phyloP scores from a whole-genome alignment of 768 basidiomycete species.

The Mrakia frigida region DNA sequence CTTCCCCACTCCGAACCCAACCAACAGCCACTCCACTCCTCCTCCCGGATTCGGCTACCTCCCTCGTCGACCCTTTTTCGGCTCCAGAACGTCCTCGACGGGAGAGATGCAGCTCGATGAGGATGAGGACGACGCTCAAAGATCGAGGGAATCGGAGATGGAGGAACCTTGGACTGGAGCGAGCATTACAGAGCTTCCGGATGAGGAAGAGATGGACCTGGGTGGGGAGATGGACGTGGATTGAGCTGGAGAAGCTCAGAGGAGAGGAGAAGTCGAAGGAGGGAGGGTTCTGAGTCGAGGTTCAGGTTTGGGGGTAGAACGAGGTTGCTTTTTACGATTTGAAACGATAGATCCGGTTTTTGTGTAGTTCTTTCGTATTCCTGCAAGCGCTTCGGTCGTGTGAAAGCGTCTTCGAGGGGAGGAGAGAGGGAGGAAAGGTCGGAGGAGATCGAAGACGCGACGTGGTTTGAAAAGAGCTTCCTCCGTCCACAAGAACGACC shows the following conservation, averaged over 20 bases:
- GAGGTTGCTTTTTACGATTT: constrained; percentile 13
- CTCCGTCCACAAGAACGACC: no score
- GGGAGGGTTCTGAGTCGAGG: background rate
- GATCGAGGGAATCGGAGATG: background rate
- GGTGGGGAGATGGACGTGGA: constrained; percentile 9
- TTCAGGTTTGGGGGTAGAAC: background rate
- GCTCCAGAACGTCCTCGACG: background rate
- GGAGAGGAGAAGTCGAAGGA: background rate
- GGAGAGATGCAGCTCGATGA: constrained; percentile 7
- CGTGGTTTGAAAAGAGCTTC: no score
- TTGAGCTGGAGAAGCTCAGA: background rate
- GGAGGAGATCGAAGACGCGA: no score
- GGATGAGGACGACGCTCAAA: background rate
- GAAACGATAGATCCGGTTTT: background rate
- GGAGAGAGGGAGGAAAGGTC: background rate
- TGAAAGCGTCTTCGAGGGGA: background rate
- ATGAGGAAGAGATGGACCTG: background rate
- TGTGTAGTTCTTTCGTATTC: background rate
- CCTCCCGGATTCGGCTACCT: background rate
- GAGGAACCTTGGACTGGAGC: background rate
- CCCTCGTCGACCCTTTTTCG: background rate
- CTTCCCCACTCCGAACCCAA: background rate
- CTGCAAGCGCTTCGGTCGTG: no score
- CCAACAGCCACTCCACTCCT: background rate
- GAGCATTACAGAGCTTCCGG: constrained; percentile 2